phyloP scores from a whole-genome alignment of 176 grass and related monocot species.

The Musa acuminata region DNA sequence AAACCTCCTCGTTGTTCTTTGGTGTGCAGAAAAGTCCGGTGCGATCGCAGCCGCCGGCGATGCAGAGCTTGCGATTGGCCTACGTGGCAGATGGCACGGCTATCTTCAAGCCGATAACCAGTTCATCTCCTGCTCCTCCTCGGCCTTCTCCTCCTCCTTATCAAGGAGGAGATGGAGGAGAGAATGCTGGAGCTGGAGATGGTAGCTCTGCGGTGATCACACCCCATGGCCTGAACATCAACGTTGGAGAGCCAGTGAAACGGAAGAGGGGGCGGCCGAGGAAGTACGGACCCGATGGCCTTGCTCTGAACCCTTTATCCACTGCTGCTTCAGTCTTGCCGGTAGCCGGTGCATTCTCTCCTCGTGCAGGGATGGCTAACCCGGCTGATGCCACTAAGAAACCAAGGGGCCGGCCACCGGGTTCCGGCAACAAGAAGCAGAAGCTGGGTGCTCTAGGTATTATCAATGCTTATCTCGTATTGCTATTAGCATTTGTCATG shows the following conservation, averaged over 20 bases:
- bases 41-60: slow-evolving; percentile 37
- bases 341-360: slow-evolving; percentile 20
- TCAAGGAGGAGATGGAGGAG: slow-evolving; percentile 22
- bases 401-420: slow-evolving; percentile 59
- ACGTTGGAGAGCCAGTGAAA: slow-evolving; percentile 45
- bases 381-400: slow-evolving; percentile 49
- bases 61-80: slow-evolving; percentile 69
- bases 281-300: slow-evolving; percentile 72
- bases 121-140: slow-evolving; percentile 13
- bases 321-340: slow-evolving; percentile 7
- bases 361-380: slow-evolving; percentile 20
- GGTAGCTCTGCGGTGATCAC: slow-evolving; percentile 28
- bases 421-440: slow-evolving; percentile 69
- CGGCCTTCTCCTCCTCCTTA: slow-evolving; percentile 34
- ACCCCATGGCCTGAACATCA: slow-evolving; percentile 28
- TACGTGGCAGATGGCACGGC: slow-evolving; percentile 78
- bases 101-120: slow-evolving; percentile 55
- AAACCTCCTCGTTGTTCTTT: slow-evolving; percentile 51
- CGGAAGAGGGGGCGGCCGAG: slow-evolving; percentile 89
- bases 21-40: slow-evolving; percentile 48
- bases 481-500: neutral
- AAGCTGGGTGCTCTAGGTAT: slow-evolving; percentile 45
- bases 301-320: slow-evolving; percentile 38
- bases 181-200: slow-evolving; percentile 14
- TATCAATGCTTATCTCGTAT: slow-evolving; percentile 6